phyloP scores from a whole-genome alignment of 2,329 filamentous ascomycete genomes.

The Myotisia sp. region DNA sequence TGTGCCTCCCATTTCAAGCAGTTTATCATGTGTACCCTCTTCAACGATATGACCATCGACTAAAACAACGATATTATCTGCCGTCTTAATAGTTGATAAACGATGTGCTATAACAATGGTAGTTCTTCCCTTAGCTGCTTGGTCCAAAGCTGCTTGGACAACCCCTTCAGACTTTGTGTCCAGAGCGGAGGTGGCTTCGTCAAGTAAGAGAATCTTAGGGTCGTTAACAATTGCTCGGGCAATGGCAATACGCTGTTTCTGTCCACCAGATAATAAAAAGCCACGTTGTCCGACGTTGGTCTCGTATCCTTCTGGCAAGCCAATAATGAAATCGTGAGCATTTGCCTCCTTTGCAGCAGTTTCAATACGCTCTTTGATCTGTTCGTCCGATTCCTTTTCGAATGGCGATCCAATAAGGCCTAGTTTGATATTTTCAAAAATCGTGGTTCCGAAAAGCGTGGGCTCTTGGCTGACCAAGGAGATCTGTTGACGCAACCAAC shows the following conservation, averaged over 20 bases:
- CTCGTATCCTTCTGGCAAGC: conserved; percentile 75
- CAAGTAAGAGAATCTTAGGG: conserved; percentile 79
- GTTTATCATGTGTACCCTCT: conserved; percentile 72
- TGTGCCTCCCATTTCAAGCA: conserved; percentile 55
- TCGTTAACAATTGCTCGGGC: conserved; percentile 80
- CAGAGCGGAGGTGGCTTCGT: conserved; percentile 86
- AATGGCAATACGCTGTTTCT: conserved; percentile 94
- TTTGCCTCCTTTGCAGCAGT: conserved; percentile 82
- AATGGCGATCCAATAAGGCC: conserved; percentile 73
- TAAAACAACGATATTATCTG: conserved; percentile 95
- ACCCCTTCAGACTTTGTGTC: conserved; percentile 92
- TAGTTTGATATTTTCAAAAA: conserved; percentile 78
- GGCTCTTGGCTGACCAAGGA: conserved; percentile 88
- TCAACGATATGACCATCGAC: conserved; percentile 72
- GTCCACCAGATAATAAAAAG: conserved; percentile 81
- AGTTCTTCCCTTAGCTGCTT: conserved; percentile 69
- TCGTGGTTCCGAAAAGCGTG: conserved; percentile 75
- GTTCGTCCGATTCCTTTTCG: conserved; percentile 54
- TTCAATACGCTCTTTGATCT: conserved; percentile 55
- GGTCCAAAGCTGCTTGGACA: conserved; percentile 83
- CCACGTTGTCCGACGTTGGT: conserved; percentile 93
- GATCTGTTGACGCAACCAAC: conserved; percentile 85
- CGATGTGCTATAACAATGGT: conserved; percentile 95
- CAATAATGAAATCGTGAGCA: conserved; percentile 77
- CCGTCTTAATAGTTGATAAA: conserved; percentile 82